Conservation (phyloP, 345 rosid species). For the Eucalyptus regnans region DNA sequence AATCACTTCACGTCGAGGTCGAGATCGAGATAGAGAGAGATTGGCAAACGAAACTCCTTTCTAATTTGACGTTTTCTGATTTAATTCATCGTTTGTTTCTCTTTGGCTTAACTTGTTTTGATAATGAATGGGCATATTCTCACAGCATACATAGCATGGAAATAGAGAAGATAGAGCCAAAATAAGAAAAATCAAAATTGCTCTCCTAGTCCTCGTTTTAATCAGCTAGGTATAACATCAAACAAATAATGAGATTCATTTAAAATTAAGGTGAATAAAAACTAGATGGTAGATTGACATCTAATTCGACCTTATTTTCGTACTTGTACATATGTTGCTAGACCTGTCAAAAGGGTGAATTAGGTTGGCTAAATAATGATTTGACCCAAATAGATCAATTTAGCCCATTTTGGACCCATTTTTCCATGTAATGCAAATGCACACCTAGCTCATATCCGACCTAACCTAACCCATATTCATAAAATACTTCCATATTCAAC, state of each 20-base stretch:
- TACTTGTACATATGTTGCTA: not conserved
- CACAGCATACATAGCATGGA: not conserved
- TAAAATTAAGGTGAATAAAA: not conserved
- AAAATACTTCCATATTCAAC: not conserved
- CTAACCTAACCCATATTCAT: not conserved
- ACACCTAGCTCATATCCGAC: not conserved
- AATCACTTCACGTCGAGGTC: not conserved
- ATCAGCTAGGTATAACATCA: not conserved
- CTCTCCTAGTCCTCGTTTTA: not conserved
- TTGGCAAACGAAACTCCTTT: not conserved
- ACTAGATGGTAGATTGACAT: not conserved
- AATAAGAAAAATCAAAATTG: not conserved
- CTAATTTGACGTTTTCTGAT: not conserved
- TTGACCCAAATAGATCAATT: accelerated
- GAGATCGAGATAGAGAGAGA: not conserved
- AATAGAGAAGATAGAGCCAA: not conserved
- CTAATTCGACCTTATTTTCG: not conserved
- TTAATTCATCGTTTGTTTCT: not conserved
- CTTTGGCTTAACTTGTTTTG: not conserved
- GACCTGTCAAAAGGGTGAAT: not conserved
- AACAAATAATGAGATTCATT: not conserved
- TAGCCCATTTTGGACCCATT: no score
- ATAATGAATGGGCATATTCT: not conserved
- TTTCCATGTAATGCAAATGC: not conserved
- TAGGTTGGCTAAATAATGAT: not conserved